Conservation (phyloP, 345 rosid genomes). For the Murraya koenigii region DNA sequence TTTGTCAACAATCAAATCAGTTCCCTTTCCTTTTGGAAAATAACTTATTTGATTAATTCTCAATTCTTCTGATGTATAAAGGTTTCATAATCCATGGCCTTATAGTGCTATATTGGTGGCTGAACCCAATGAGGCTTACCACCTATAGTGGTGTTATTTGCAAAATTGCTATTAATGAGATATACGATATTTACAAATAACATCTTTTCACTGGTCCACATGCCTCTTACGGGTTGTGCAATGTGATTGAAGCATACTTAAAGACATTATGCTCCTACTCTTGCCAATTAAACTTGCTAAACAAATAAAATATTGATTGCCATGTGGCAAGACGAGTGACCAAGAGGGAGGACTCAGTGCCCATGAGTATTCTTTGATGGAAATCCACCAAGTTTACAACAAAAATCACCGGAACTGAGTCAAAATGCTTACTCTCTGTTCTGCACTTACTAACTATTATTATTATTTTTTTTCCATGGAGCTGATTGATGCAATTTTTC, state of each 20-base stretch:
- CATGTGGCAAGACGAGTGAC: not conserved
- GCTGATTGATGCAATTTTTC: not conserved
- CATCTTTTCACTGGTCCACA: not conserved
- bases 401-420: not conserved
- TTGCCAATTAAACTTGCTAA: not conserved
- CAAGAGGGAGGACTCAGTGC: no score
- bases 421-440: not conserved
- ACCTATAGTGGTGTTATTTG: no score
- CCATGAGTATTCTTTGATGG: no score
- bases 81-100: not conserved
- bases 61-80: not conserved
- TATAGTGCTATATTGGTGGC: not conserved
- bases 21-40: not conserved
- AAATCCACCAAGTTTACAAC: not conserved
- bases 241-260: not conserved
- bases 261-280: not conserved
- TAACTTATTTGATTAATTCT: not conserved
- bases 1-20: not conserved
- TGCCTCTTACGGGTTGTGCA: not conserved
- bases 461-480: not conserved
- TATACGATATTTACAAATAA: no score
- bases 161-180: not conserved
- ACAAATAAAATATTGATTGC: not conserved
- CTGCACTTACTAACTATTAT: not conserved
- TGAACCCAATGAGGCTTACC: no score